phyloP scores from a whole-genome alignment of 768 basidiomycete species.

The Rhodotorula paludigena region DNA sequence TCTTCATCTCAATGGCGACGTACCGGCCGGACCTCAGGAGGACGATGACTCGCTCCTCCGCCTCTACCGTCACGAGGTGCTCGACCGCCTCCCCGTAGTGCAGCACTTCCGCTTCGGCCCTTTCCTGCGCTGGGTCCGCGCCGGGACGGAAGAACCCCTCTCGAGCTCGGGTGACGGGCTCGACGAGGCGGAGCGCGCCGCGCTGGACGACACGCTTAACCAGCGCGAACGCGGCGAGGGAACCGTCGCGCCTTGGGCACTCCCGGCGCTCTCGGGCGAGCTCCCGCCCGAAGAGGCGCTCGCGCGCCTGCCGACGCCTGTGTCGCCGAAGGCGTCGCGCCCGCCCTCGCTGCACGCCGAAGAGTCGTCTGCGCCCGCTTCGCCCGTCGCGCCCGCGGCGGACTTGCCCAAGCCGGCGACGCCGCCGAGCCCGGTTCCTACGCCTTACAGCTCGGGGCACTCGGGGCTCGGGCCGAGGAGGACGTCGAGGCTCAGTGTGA shows the following conservation, averaged over 20 bases:
- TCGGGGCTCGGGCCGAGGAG: too few relatives aligned
- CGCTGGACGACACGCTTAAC: not conserved
- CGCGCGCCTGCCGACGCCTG: not conserved
- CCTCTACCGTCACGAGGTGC: conserved; percentile 94
- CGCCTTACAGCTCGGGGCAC: too few relatives aligned
- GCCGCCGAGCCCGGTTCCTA: too few relatives aligned
- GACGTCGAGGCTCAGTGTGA: too few relatives aligned
- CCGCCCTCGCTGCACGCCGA: too few relatives aligned
- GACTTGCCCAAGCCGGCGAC: too few relatives aligned
- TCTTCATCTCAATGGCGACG: conserved; percentile 57
- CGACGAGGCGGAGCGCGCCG: not conserved
- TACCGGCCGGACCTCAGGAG: conserved; percentile 54
- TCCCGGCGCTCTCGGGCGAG: conserved; percentile 6
- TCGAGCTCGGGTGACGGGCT: conserved; percentile 8
- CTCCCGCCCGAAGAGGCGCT: conserved; percentile 1
- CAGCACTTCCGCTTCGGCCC: conserved; percentile 88
- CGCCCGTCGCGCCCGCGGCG: too few relatives aligned
- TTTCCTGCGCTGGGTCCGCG: conserved; percentile 50
- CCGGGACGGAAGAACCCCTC: not conserved
- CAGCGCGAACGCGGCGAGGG: conserved; percentile 8
- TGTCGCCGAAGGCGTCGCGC: not conserved
- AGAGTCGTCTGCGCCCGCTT: too few relatives aligned
- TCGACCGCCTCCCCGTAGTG: conserved; percentile 93
- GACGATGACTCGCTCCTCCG: conserved; percentile 83
- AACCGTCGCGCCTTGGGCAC: conserved; percentile 32